Conservation (phyloP, 2,329 filamentous ascomycete species). For the Ascochyta viciae-villosae region DNA sequence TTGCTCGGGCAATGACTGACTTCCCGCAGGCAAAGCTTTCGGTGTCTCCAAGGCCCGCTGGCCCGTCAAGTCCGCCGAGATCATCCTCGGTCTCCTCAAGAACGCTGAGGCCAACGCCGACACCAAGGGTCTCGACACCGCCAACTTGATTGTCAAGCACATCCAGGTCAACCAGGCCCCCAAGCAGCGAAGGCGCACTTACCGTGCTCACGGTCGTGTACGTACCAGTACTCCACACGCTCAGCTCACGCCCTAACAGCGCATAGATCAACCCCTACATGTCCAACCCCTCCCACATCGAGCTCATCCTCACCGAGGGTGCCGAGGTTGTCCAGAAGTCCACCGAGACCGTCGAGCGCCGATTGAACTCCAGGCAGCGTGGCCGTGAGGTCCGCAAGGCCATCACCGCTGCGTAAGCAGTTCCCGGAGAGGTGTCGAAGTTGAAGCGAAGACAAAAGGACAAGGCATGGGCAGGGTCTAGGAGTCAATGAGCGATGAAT, state of each 20-base stretch:
- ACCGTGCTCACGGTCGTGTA: conserved; percentile 99
- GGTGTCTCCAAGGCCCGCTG: conserved; percentile 98
- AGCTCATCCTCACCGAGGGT: conserved; percentile 98
- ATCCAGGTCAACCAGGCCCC: conserved; percentile 99
- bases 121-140: conserved; percentile 71
- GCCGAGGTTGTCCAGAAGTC: conserved; percentile 96
- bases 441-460: conserved; percentile 36
- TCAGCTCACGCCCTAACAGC: conserved; percentile 18
- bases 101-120: conserved; percentile 56
- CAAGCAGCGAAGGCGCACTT: conserved; percentile 98
- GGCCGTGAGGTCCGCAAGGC: conserved; percentile 69
- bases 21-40: conserved; percentile 87
- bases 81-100: conserved; percentile 88
- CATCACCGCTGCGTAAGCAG: conserved; percentile 62
- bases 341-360: conserved; percentile 70
- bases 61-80: conserved; percentile 99
- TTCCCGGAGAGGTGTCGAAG: conserved; percentile 23
- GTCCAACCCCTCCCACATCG: conserved; percentile 99
- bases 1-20: conserved; percentile 28
- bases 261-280: conserved; percentile 99
- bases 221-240: conserved; percentile 54
- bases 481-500: conserved; percentile 52
- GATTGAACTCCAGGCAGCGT: conserved; percentile 91
- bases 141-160: conserved; percentile 98
- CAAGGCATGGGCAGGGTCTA: conserved; percentile 46